Base-by-base conservation (phyloP, 305 asterid genomes). In the Solanum aculeatissimum region DNA sequence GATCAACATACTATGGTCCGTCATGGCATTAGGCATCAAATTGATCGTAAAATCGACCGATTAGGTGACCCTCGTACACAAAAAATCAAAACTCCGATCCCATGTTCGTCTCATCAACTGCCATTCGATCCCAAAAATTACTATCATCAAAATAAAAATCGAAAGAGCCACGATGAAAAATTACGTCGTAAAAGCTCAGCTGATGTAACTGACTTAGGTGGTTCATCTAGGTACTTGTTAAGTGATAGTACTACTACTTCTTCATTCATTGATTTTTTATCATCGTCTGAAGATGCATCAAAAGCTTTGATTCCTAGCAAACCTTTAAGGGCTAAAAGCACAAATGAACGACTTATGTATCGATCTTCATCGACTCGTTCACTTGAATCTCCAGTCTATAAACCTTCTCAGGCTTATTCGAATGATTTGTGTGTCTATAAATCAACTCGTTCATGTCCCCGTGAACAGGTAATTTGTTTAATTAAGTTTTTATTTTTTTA, bases 121-220 rank as follows among this genome's bases (percentile, higher is more conserved):
- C 98, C 97, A 5, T 55, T 92, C 15, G 92, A 92, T 78, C 98
- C 98, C 32, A 86, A 49, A 55, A 85, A 86, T 35, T 88, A 66
- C 70, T 87, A 70, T 1, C 19, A 85, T 57, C 86, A 87, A 32
- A 90, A 58, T 58, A 58, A 83, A 81, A 23, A 53, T 69, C 83
- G 92, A 84, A 92, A 89, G 53, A 84, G 69, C 57, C 90, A 85
- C 21, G 66, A 65, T 4, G 60, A 82, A 35, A 40, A 38, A 18
- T 72, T 29, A 29, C 95, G 97, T 72, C 75, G 95, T 23, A 95
- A 91, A 88, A 94, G 95, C 91, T 91, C 97, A 16, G 97, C 95
- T 32, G 95, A 93, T 81, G 89, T 88, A 3, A 58, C 82, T 13
- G 96, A 93, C 71, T 57, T 90, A 2, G 71, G 87, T 21, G 10